phyloP scores from a whole-genome alignment of 768 basidiomycete genomes.

The Lepiota subincarnata region DNA sequence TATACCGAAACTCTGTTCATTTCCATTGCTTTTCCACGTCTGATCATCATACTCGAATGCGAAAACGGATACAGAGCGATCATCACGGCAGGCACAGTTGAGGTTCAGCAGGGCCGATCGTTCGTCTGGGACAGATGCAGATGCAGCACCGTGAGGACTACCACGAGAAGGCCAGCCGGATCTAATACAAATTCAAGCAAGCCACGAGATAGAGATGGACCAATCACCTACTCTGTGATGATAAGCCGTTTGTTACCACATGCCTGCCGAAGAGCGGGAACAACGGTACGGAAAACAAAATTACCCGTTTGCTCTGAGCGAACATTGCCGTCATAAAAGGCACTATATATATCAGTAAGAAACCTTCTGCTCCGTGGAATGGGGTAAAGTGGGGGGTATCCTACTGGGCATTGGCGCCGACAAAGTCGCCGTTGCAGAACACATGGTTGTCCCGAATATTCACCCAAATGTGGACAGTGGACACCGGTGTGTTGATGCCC shows the following conservation, averaged over 20 bases:
- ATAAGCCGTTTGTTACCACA: slow-evolving; percentile 34
- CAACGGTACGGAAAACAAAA: slow-evolving; percentile 35
- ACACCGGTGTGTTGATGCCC: slow-evolving; percentile 30
- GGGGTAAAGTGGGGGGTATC: background rate
- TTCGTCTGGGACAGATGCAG: slow-evolving; percentile 28
- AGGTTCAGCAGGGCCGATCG: slow-evolving; percentile 28
- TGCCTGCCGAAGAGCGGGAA: slow-evolving; percentile 29
- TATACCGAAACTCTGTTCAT: slow-evolving; percentile 37
- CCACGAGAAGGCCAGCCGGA: slow-evolving; percentile 41
- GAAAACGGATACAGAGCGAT: slow-evolving; percentile 27
- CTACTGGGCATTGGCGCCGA: slow-evolving; percentile 38
- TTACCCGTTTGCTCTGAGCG: slow-evolving; percentile 29
- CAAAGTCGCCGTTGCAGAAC: slow-evolving; percentile 33
- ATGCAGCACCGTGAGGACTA: slow-evolving; percentile 22
- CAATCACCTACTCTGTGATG: slow-evolving; percentile 31
- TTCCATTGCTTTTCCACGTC: slow-evolving; percentile 32
- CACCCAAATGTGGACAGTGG: slow-evolving; percentile 37
- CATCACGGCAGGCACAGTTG: slow-evolving; percentile 31
- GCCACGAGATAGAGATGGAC: background rate
- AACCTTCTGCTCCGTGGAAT: background rate
- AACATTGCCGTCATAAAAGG: slow-evolving; percentile 32
- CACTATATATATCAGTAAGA: slow-evolving; percentile 17
- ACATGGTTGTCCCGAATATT: slow-evolving; percentile 26
- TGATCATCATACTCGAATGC: slow-evolving; percentile 38
- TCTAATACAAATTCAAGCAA: slow-evolving; percentile 14